Conservation (phyloP, 208 protist genomes). For the Endotrypanum monterogeii region DNA sequence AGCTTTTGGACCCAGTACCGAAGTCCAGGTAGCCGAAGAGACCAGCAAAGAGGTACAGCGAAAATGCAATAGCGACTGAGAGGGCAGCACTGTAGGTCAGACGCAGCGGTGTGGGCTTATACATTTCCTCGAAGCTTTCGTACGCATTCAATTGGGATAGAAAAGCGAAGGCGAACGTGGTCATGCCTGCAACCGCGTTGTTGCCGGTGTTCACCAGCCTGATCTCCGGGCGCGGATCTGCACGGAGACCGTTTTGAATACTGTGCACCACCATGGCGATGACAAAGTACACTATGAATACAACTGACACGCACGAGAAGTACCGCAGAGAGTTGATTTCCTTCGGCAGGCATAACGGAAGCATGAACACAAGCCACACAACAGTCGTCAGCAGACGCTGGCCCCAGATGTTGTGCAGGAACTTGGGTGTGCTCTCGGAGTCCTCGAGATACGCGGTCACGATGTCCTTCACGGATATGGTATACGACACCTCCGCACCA, state of each 20-base stretch:
- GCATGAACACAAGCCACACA: conserved; percentile 72
- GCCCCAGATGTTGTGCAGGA: conserved; percentile 31
- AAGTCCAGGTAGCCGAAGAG: conserved; percentile 86
- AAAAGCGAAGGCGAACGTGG: conserved; percentile 74
- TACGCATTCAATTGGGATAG: conserved; percentile 75
- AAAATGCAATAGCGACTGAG: conserved; percentile 48
- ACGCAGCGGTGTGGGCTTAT: conserved; percentile 43
- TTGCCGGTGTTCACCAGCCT: conserved; percentile 51
- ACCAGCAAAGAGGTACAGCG: conserved; percentile 78
- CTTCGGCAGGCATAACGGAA: conserved; percentile 75
- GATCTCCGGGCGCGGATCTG: conserved; percentile 40
- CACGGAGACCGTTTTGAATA: conserved; percentile 34
- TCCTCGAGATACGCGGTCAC: conserved; percentile 49
- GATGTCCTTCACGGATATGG: conserved; percentile 71
- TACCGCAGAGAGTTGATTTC: conserved; percentile 84
- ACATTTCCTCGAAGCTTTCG: conserved; percentile 67
- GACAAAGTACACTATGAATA: conserved; percentile 76
- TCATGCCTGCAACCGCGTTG: conserved; percentile 50
- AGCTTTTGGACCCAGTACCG: conserved; percentile 37
- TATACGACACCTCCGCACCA: conserved; percentile 66
- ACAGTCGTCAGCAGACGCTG: conserved; percentile 48
- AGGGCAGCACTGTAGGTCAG: conserved; percentile 52
- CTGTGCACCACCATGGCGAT: conserved; percentile 67
- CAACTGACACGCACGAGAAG: conserved; percentile 55
- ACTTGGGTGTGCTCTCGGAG: conserved; percentile 32